These are phyloP conservation scores for Backusella tuberculispora DNA, from an alignment of 192 early-diverging fungal genomes.

Conservation along the genomic window DNA sequence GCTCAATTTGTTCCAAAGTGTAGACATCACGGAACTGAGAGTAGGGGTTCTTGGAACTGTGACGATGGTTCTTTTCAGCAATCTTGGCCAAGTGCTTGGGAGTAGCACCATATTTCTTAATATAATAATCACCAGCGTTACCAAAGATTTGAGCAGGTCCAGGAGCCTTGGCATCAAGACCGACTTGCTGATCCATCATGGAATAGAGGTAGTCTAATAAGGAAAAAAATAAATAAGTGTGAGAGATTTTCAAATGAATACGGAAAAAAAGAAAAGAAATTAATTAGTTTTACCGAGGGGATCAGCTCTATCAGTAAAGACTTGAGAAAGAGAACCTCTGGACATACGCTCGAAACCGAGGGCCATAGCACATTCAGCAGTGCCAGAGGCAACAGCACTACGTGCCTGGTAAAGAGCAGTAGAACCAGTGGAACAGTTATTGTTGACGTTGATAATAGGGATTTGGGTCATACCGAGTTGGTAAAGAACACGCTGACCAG, in stretches of 20 bases:
- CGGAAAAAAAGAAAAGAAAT: background rate
- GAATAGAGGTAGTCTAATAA: background rate
- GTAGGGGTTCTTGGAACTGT: constrained; percentile 70
- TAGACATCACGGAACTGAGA: constrained; percentile 68
- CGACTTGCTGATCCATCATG: constrained; percentile 55
- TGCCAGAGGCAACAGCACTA: constrained; percentile 59
- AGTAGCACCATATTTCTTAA: constrained; percentile 63
- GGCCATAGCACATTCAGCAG: constrained; percentile 70
- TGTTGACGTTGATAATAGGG: constrained; percentile 71
- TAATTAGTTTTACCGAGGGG: constrained; percentile 49
- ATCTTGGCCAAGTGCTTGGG: constrained; percentile 65
- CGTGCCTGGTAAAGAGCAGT: constrained; percentile 69
- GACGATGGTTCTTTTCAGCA: constrained; percentile 75
- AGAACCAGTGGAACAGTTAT: constrained; percentile 78
- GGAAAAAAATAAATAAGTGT: background rate
- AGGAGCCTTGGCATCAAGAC: constrained; percentile 59
- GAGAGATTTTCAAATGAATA: constrained; percentile 36
- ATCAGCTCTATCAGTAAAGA: constrained; percentile 62
- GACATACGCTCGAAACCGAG: constrained; percentile 79
- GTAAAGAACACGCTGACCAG: constrained; percentile 71
- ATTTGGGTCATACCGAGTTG: constrained; percentile 77
- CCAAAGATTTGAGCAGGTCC: constrained; percentile 72
- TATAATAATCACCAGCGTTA: constrained; percentile 72
- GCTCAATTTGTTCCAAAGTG: constrained; percentile 64
- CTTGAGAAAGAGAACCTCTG: constrained; percentile 49